Conservation (phyloP, 1,284 basidiomycete genomes). For the Hortiboletus rubellus region DNA sequence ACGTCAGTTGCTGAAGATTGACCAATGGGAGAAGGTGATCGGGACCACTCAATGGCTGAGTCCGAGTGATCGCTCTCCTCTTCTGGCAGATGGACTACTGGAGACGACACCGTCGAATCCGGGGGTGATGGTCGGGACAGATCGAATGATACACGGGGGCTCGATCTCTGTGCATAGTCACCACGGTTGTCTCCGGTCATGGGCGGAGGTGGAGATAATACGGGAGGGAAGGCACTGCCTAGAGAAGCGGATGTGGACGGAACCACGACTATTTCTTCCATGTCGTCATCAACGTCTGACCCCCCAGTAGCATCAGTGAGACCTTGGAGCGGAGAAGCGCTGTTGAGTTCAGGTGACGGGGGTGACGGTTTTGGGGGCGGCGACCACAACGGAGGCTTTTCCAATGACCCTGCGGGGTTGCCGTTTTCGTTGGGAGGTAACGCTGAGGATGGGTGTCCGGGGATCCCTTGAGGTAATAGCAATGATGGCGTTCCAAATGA, state of each 20-base stretch:
- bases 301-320: constrained; percentile 8
- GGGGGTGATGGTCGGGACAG: constrained; percentile 9
- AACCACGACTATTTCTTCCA: constrained; percentile 25
- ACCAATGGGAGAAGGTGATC: constrained; percentile 35
- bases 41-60: constrained; percentile 48
- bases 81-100: constrained; percentile 23
- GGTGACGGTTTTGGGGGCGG: constrained; percentile 1
- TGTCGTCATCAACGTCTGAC: constrained; percentile 31
- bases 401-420: neutral
- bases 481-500: constrained; percentile 41
- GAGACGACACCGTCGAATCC: constrained; percentile 12
- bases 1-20: constrained; percentile 1
- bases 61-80: constrained; percentile 30
- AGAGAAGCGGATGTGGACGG: constrained; percentile 2
- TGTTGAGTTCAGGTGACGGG: constrained; percentile 1
- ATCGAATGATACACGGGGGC: constrained; percentile 6
- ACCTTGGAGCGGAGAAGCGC: neutral
- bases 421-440: neutral
- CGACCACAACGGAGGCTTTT: constrained; percentile 2
- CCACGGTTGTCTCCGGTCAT: constrained; percentile 17
- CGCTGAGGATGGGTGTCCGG: neutral
- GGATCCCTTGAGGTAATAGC: constrained; percentile 21
- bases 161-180: constrained; percentile 5
- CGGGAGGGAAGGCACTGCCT: neutral
- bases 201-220: constrained; percentile 16